These are phyloP conservation scores for Sporobolomyces roseus DNA, from an alignment of 768 basidiomycete species.

Conservation along the genomic window DNA sequence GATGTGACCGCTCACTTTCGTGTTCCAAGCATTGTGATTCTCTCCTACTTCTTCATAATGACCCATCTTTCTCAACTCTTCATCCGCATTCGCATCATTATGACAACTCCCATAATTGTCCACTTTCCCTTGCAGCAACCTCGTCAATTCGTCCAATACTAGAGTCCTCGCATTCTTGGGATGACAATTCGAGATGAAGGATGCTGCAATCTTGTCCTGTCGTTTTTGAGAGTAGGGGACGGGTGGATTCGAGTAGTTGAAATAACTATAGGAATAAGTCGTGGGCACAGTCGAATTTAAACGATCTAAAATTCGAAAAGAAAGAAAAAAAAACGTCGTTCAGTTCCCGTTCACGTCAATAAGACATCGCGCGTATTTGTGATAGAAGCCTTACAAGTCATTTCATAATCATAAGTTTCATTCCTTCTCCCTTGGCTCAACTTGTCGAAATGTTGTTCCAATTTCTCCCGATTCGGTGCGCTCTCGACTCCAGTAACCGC, in stretches of 20 bases:
- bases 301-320: slow-evolving; percentile 3
- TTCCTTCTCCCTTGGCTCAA: slow-evolving; percentile 14
- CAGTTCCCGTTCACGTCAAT: not conserved
- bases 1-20: slow-evolving; percentile 31
- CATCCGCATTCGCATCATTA: slow-evolving; percentile 19
- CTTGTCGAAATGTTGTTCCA: slow-evolving; percentile 21
- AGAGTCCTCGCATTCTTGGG: slow-evolving; percentile 29
- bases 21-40: slow-evolving; percentile 30
- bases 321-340: too few relatives aligned
- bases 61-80: slow-evolving; percentile 5
- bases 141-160: slow-evolving; percentile 29
- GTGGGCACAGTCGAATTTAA: slow-evolving; percentile 27
- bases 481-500: slow-evolving; percentile 27
- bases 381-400: slow-evolving; percentile 19
- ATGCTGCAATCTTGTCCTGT: slow-evolving; percentile 18
- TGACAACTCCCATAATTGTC: slow-evolving; percentile 32
- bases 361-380: not conserved
- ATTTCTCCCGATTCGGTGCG: slow-evolving; percentile 20
- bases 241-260: slow-evolving; percentile 23
- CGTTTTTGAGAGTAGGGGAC: slow-evolving; percentile 17
- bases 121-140: slow-evolving; percentile 18
- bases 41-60: slow-evolving; percentile 12
- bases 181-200: slow-evolving; percentile 31
- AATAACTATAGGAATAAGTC: slow-evolving; percentile 14
- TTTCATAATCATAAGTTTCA: slow-evolving; percentile 26